These are phyloP conservation scores for Catenaria anguillulae DNA, from an alignment of 371 early-diverging fungal species.

Conservation along the genomic window DNA sequence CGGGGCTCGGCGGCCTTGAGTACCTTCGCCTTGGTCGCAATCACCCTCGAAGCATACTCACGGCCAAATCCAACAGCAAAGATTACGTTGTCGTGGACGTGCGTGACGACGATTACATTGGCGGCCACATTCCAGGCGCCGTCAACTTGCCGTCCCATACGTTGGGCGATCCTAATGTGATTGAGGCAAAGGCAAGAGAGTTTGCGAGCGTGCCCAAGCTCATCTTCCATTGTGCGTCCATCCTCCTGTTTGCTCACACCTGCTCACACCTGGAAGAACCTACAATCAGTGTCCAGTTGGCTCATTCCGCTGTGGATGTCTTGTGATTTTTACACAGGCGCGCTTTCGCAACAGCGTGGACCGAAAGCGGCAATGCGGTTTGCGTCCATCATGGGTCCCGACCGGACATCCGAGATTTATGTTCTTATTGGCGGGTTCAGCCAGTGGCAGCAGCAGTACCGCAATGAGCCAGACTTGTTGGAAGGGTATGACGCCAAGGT, in stretches of 20 bases:
- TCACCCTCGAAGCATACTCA: too few relatives aligned
- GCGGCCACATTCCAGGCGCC: constrained; percentile 68
- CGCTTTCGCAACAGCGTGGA: constrained; percentile 17
- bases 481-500: constrained; percentile 42
- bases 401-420: constrained; percentile 26
- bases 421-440: constrained; percentile 56
- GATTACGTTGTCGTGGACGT: constrained; percentile 73
- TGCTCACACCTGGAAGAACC: neutral
- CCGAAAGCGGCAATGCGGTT: constrained; percentile 59
- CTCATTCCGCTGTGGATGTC: too few relatives aligned
- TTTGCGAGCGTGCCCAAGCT: neutral
- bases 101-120: constrained; percentile 57
- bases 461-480: constrained; percentile 34
- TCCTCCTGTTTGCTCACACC: neutral
- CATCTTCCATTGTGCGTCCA: neutral
- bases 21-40: too few relatives aligned
- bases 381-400: constrained; percentile 9
- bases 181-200: constrained; percentile 17
- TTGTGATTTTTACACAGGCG: neutral
- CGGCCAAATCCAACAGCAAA: too few relatives aligned
- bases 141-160: constrained; percentile 55
- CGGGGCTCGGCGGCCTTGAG: too few relatives aligned
- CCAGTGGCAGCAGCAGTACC: constrained; percentile 46
- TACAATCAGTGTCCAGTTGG: too few relatives aligned
- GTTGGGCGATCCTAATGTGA: constrained; percentile 54